These are phyloP conservation scores for Coemansia sp. DNA, from an alignment of 371 early-diverging fungal genomes.

Conservation along the genomic window DNA sequence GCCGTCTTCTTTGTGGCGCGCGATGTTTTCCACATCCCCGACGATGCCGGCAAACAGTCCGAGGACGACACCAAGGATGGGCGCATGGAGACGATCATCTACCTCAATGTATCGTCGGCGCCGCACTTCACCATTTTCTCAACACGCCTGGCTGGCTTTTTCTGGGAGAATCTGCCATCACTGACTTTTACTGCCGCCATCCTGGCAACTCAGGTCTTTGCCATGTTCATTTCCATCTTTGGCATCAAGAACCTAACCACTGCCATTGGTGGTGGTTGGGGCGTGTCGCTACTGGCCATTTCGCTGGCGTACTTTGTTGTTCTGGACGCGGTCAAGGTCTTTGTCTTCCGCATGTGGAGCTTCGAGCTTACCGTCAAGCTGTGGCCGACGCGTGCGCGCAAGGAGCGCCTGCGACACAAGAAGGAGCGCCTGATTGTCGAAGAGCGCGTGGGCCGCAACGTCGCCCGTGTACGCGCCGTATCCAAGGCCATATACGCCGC, in stretches of 20 bases:
- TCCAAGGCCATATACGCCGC: constrained; percentile 43
- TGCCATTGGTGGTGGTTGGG: constrained; percentile 60
- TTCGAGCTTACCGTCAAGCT: constrained; percentile 71
- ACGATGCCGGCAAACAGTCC: constrained; percentile 35
- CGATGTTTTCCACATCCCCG: constrained; percentile 59
- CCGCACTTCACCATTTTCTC: constrained; percentile 97
- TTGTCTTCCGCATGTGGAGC: constrained; percentile 72
- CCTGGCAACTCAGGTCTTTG: constrained; percentile 88
- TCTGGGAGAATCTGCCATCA: constrained; percentile 83
- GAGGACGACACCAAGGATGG: constrained; percentile 46
- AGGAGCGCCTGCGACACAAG: constrained; percentile 57
- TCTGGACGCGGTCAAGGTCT: constrained; percentile 84
- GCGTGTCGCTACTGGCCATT: constrained; percentile 62
- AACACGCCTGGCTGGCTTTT: constrained; percentile 88
- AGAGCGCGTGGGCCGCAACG: constrained; percentile 45
- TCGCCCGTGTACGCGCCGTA: constrained; percentile 39
- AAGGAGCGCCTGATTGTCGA: constrained; percentile 51
- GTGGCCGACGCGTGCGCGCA: constrained; percentile 65
- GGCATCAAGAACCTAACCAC: constrained; percentile 62
- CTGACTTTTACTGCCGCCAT: constrained; percentile 77
- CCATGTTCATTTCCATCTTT: constrained; percentile 82
- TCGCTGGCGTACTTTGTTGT: constrained; percentile 74
- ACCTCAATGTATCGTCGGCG: constrained; percentile 85
- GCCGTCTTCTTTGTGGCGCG: constrained; percentile 77
- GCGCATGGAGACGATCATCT: constrained; percentile 79